These are phyloP conservation scores for Senna tora DNA, from an alignment of 306 rosid genomes.

Conservation along the genomic window DNA sequence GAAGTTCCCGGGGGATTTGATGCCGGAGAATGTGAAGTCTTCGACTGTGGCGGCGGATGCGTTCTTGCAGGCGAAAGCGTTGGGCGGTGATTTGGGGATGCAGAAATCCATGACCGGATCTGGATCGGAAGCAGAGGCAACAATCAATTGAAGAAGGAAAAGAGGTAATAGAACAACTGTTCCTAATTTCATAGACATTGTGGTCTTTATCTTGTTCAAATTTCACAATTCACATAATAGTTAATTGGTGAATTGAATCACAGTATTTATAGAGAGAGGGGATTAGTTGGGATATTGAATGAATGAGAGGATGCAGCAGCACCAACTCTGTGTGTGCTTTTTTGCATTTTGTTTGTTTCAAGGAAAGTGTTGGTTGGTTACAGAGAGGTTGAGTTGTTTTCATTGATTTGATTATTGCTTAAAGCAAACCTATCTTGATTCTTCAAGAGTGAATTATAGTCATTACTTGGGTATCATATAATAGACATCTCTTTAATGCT, in stretches of 20 bases:
- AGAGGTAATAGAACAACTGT: conserved; percentile 31
- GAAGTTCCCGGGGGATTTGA: conserved; percentile 67
- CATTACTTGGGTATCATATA: conserved; percentile 11
- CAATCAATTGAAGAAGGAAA: conserved; percentile 40
- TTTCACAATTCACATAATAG: no score
- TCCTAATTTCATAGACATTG: conserved; percentile 39
- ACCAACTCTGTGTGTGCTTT: conserved; percentile 24
- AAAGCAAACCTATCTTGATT: conserved; percentile 34
- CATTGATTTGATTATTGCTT: conserved; percentile 42
- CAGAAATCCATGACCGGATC: conserved; percentile 91
- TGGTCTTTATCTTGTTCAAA: background rate
- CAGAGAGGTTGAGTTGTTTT: conserved; percentile 23
- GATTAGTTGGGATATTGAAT: conserved; percentile 41
- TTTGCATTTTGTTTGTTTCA: conserved; percentile 39
- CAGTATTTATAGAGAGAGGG: conserved; percentile 38
- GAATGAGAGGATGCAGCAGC: conserved; percentile 41
- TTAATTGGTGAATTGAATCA: conserved; percentile 8
- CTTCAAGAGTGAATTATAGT: background rate
- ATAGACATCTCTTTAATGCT: background rate
- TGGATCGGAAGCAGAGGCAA: conserved; percentile 72
- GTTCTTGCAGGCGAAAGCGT: conserved; percentile 64
- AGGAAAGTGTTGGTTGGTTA: conserved; percentile 37
- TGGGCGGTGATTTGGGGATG: conserved; percentile 47
- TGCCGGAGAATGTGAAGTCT: conserved; percentile 77
- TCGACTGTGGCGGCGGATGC: conserved; percentile 65